Evolutionary conservation across 2,329 filamentous ascomycete genomes (phyloP), one percentile per base, ranked within the genome.

Genomic region (Pyricularia pennisetigena): DNA sequence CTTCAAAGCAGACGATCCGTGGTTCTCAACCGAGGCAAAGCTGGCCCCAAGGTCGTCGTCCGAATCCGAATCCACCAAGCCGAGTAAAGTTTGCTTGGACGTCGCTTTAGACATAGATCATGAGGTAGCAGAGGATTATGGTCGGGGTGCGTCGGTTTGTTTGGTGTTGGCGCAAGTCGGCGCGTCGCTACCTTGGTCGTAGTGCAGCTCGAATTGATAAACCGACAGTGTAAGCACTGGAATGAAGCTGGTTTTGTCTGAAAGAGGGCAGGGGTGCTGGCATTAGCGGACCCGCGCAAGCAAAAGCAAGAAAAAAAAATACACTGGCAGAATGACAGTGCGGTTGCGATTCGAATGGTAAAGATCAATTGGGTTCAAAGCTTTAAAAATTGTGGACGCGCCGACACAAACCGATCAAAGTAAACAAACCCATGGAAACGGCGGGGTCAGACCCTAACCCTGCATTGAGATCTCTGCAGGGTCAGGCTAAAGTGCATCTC

Each of bases 1-100:
- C 24, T 70, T 74, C 54, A 67, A 16, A 35, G 32, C 49, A 20
- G 67, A 16, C 54, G 57, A 26, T 20, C 28, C 28, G 61, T 26
- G 61, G 3, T 65, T 14, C 30, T 35, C 64, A 28, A 49, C 9
- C 57, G 67, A 64, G 23, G 62, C 62, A 61, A 61, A 10, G 67
- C 49, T 66, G 65, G 65, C 72, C 67, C 79, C 78, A 9, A 82
- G 73, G 65, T 81, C 81, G 70, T 81, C 79, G 66, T 83, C 82
- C 57, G 81, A 82, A 67, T 82, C 80, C 30, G 80, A 81, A 69
- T 74, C 78, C 66, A 80, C 76, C 70, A 82, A 71, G 32, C 75
- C 76, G 70, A 81, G 75, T 69, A 83, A 70, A 35, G 73, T 74
- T 32, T 61, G 16, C 14, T n/a, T 29, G 32, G 28, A 24, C 29